Evolutionary conservation across 208 protist genomes (phyloP), one percentile per base, ranked within the genome.

Genomic region (Crithidia expoeki): DNA sequence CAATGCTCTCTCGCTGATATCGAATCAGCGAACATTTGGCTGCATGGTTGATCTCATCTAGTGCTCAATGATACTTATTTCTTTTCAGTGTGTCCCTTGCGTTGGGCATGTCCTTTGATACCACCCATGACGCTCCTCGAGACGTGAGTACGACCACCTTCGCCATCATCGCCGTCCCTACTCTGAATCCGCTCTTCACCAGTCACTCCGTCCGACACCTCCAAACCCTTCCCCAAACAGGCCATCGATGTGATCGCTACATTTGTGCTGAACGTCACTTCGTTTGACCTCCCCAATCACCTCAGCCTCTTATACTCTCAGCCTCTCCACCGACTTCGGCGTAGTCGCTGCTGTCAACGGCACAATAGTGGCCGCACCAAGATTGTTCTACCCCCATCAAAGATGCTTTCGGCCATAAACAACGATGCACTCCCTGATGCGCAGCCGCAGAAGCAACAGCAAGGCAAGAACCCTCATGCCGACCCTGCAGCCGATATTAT

Each of bases 241-340:
- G 50, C 21, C 49, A 58, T 57, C 50, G 30, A n/a, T 23, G 14
- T 11, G 23, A 50, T 51, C 5, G 14, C 38, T 1, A n/a, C 38
- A 49, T 47, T 21, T 27, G 11, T 25, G 36, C 11, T 40, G 6
- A 2, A 33, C 14, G 25, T 51, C 16, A 4, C 17, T 11, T 4
- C 38, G 19, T 50, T 46, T 27, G 36, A 10, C 27, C 63, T 60
- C 28, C 32, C 63, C 14, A 40, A 52, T 28, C 51, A 36, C n/a
- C 38, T 58, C 38, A 50, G 25, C 30, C 33, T 51, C 23, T 40
- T 55, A 9, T 60, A 23, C 25, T 51, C 59, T 32, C 4, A 42
- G 34, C 25, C 34, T 4, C 34, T 49, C 14, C 49, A 12, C 38
- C 47, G 36, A 4, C 32, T 25, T 14, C 49, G 32, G n/a, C 25